Evolutionary conservation across 495 filamentous ascomycete genomes (phyloP).

Genomic region (Penicillium goetzii): DNA sequence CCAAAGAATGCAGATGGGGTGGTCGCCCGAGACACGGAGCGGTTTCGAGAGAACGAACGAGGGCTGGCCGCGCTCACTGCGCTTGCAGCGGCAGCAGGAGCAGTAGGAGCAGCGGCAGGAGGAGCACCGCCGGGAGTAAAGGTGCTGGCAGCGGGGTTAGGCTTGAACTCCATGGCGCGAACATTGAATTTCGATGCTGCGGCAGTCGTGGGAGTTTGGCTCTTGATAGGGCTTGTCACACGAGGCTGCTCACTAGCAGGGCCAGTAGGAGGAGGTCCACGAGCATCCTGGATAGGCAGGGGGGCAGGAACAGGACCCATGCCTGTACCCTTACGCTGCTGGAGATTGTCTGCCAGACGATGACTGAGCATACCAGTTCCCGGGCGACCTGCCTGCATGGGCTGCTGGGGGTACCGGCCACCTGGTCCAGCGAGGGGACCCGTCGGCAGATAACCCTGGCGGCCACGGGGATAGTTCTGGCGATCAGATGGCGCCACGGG

Average conservation of each 20-base stretch:
- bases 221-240: constrained; percentile 49
- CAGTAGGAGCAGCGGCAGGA: constrained; percentile 66
- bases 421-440: constrained; percentile 44
- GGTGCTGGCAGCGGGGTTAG: constrained; percentile 73
- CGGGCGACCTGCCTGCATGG: constrained; percentile 45
- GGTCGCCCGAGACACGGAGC: constrained; percentile 55
- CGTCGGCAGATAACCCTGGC: constrained; percentile 52
- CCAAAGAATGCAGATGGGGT: constrained; percentile 58
- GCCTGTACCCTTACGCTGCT: constrained; percentile 57
- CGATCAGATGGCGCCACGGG: constrained; percentile 46
- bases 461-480: constrained; percentile 46
- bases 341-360: constrained; percentile 58
- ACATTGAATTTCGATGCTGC: constrained; percentile 76
- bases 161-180: constrained; percentile 80
- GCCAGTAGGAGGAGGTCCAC: constrained; percentile 52
- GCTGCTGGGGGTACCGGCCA: constrained; percentile 47
- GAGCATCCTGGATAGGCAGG: constrained; percentile 58
- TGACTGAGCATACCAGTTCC: constrained; percentile 55
- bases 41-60: constrained; percentile 55
- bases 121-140: constrained; percentile 73
- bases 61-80: constrained; percentile 54
- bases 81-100: constrained; percentile 43
- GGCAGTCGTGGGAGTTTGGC: constrained; percentile 55
- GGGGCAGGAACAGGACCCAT: constrained; percentile 53
- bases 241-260: constrained; percentile 50